These are phyloP conservation scores for Platismatia glauca DNA, from an alignment of 495 filamentous ascomycete species.

Conservation along the genomic window DNA sequence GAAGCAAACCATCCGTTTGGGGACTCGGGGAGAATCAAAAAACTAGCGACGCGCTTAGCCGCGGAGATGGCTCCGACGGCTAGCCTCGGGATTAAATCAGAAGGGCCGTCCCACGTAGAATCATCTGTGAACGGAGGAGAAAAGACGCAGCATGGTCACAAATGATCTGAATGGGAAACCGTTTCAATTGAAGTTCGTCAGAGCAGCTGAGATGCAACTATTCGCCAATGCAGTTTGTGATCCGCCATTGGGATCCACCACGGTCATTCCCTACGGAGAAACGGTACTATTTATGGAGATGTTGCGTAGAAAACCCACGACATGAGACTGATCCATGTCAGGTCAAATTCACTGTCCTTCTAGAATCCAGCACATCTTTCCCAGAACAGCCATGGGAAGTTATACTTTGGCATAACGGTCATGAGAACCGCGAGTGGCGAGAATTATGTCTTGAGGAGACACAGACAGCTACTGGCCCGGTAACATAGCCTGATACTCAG, in stretches of 20 bases:
- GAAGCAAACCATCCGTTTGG: background rate
- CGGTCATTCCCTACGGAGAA: constrained; percentile 40
- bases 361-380: constrained; percentile 53
- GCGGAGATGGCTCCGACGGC: background rate
- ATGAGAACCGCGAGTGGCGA: constrained; percentile 30
- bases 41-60: background rate
- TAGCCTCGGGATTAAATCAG: background rate
- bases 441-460: constrained; percentile 30
- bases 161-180: constrained; percentile 21
- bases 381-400: constrained; percentile 58
- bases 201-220: constrained; percentile 40
- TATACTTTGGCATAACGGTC: constrained; percentile 65
- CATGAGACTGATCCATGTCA: constrained; percentile 21
- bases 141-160: constrained; percentile 16
- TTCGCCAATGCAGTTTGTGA: constrained; percentile 47
- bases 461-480: constrained; percentile 26
- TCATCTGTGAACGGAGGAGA: too few relatives aligned
- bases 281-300: constrained; percentile 16
- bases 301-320: background rate
- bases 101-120: too few relatives aligned
- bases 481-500: constrained; percentile 27
- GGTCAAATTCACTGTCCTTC: constrained; percentile 57
- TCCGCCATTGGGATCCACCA: constrained; percentile 64
- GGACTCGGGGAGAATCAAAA: background rate
- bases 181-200: constrained; percentile 30